These are phyloP conservation scores for Jasminum sambac DNA, from an alignment of 257 asterid species.

Conservation along the genomic window DNA sequence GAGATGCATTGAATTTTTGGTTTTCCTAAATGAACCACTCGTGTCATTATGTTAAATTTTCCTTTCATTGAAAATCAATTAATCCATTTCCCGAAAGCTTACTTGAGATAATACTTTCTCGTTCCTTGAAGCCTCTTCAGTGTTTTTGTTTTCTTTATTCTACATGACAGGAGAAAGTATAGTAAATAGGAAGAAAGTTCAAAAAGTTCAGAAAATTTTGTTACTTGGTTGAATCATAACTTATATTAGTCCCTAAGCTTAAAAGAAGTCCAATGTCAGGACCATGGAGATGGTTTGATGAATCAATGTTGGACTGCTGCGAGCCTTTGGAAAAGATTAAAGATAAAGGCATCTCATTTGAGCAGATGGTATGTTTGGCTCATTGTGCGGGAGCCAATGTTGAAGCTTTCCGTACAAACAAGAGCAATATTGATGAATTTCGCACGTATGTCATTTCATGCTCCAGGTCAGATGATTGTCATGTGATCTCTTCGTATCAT, in stretches of 20 bases:
- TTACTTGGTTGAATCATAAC: neutral
- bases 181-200: neutral
- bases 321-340: slow-evolving; percentile 69
- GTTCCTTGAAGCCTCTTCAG: neutral
- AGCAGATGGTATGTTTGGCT: slow-evolving; percentile 71
- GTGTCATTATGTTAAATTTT: neutral
- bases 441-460: slow-evolving; percentile 54
- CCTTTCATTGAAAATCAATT: neutral
- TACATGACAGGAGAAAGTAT: neutral
- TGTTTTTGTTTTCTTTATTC: neutral
- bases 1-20: neutral
- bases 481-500: slow-evolving; percentile 63
- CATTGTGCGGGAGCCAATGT: slow-evolving; percentile 79
- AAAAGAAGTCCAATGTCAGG: slow-evolving; percentile 36
- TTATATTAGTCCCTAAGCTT: slow-evolving; percentile 19
- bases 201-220: neutral
- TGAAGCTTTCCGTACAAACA: slow-evolving; percentile 62
- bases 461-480: slow-evolving; percentile 54
- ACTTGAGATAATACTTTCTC: neutral
- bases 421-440: slow-evolving; percentile 57
- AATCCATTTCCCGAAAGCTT: neutral
- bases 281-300: slow-evolving; percentile 90
- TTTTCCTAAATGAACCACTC: neutral
- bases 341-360: slow-evolving; percentile 66
- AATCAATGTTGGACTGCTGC: slow-evolving; percentile 76